A percentile compares a stretch with the other conserved stretches of the same genome.
Conservation (phyloP, 768 basidiomycete genomes). For the Phanerochaete carnosa region DNA sequence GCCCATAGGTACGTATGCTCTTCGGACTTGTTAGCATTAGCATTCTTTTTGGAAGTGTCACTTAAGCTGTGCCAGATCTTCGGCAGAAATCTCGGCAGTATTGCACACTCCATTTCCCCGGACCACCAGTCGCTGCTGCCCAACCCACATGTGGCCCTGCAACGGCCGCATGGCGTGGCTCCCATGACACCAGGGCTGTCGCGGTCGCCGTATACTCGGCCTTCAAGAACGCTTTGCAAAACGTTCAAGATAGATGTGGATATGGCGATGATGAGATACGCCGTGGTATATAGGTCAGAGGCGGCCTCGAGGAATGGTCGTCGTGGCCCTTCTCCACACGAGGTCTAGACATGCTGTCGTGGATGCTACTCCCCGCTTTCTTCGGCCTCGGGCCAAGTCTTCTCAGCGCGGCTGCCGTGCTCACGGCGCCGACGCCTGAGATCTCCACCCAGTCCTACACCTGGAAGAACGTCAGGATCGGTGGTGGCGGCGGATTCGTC, state of each 20-base stretch:
- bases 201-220: background rate
- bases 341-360: background rate
- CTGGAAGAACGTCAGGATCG: constrained; percentile 62
- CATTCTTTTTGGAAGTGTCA: background rate
- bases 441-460: constrained; percentile 49
- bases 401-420: constrained; percentile 30
- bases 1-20: no score
- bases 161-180: background rate
- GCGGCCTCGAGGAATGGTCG: background rate
- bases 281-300: background rate
- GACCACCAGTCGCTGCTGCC: background rate
- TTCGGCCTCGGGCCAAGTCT: background rate
- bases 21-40: no score
- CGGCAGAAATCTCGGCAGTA: background rate
- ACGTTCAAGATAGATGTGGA: background rate
- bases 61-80: background rate
- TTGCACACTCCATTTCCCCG: background rate
- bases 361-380: background rate
- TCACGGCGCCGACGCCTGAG: constrained; percentile 31
- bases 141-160: background rate
- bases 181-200: background rate
- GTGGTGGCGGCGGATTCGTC: constrained; percentile 47
- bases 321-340: background rate
- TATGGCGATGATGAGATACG: background rate
- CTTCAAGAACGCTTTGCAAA: background rate